phyloP scores from a whole-genome alignment of 148 eudicot species.

The Suaeda aralocaspica region DNA sequence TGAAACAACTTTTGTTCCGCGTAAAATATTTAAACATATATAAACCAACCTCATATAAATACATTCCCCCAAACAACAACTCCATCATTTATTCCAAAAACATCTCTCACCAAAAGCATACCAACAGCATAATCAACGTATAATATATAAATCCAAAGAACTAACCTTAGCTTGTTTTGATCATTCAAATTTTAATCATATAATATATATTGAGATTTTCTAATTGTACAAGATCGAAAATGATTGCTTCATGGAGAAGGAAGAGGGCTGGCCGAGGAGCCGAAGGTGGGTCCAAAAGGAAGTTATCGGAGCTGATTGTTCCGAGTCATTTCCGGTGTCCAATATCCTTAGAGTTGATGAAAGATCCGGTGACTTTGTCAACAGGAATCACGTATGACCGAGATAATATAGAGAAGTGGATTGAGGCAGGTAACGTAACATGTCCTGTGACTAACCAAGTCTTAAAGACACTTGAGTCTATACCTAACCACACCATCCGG shows the following conservation, averaged over 20 bases:
- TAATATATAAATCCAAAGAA: background rate
- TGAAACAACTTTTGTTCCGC: slow-evolving; percentile 17
- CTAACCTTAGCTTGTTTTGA: too few species aligned
- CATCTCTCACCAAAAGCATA: slow-evolving; percentile 16
- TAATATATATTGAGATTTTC: background rate
- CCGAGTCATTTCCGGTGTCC: slow-evolving; percentile 75
- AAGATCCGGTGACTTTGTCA: slow-evolving; percentile 79
- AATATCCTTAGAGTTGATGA: slow-evolving; percentile 81
- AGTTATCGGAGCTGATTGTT: slow-evolving; percentile 36
- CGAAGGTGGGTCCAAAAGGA: background rate
- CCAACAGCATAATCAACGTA: slow-evolving; percentile 5
- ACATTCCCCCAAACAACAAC: background rate
- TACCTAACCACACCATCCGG: slow-evolving; percentile 75
- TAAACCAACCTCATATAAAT: slow-evolving; percentile 18
- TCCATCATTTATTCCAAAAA: slow-evolving; percentile 7
- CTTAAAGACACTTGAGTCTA: slow-evolving; percentile 42
- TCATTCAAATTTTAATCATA: too few species aligned
- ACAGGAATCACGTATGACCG: slow-evolving; percentile 89
- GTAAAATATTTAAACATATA: background rate
- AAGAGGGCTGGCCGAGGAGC: slow-evolving; percentile 28
- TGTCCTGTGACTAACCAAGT: slow-evolving; percentile 78
- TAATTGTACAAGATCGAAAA: slow-evolving; percentile 7
- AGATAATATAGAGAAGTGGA: slow-evolving; percentile 77
- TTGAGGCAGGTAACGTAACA: slow-evolving; percentile 54
- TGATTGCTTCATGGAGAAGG: slow-evolving; percentile 53